Evolutionary conservation across 2,329 filamentous ascomycete species (phyloP), one percentile per base, ranked within the genome.

Genomic region (Colletotrichum orchidophilum): DNA sequence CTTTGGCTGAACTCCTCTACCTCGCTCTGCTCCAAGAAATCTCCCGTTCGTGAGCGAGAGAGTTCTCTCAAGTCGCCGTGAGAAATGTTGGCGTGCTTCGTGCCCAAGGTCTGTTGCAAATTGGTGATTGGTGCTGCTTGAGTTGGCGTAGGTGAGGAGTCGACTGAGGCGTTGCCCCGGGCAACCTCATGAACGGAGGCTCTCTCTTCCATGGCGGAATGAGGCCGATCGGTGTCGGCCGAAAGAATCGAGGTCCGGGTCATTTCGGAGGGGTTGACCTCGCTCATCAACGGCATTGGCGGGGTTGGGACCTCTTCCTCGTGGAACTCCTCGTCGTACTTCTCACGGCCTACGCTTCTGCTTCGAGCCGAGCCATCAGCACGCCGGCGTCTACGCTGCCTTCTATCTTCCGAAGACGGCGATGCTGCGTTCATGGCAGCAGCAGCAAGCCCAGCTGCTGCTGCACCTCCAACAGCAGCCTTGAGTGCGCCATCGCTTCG

Each of bases 171-270:
- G 70, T 73, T 68, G 5, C 88, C 90, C 68, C 90, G 87, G 39
- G 87, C 79, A n/a, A 93, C 86, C 74, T 94, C 90, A 49, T 87
- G 88, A 57, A 92, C 81, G 13, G 91, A 90, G 1, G 86, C 87
- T 76, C 82, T 85, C 81, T 88, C 88, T 76, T 88, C 91, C 76
- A 87, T 92, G 26, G 91, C 90, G 21, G 93, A 94, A 57, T 88
- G 87, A 18, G 93, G 92, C 62, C 91, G 86, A 74, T 94, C 94
- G 0, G 93, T 94, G 31, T 93, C 91, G 33, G 94, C 93, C 5
- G 95, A 96, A 21, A 96, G 83, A 64, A 98, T 94, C 0, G 96
- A 98, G 18, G 93, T 93, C 75, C 96, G 88, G 0, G 96, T 98
- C 66, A 98, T 82, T 62, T 98, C 95, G 0, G 96, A 97, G 52